A percentile compares a stretch with the other conserved stretches of the same genome.
These are phyloP conservation scores for Termitomyces sp. DNA, from an alignment of 768 basidiomycete genomes.

Conservation along the genomic window DNA sequence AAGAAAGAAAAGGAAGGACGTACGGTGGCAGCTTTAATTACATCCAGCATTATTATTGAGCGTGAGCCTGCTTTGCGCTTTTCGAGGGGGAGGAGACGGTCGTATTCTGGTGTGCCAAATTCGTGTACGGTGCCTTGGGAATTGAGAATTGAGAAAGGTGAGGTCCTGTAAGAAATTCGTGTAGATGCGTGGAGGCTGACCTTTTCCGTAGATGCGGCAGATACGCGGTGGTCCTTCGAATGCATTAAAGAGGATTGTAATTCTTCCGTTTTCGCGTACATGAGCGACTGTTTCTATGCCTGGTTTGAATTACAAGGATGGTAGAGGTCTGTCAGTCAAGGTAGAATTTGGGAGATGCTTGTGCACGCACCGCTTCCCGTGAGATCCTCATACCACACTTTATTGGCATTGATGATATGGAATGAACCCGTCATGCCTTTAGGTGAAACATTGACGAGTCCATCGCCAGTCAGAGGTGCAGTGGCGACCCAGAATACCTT, in stretches of 20 bases:
- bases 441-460: constrained; percentile 68
- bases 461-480: constrained; percentile 54
- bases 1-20: constrained; percentile 17
- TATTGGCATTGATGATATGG: constrained; percentile 50
- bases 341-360: no score
- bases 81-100: constrained; percentile 44
- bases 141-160: no score
- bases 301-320: constrained; percentile 7
- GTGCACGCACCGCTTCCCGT: constrained; percentile 58
- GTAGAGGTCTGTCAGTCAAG: no score
- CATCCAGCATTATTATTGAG: constrained; percentile 57
- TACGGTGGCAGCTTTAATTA: constrained; percentile 55
- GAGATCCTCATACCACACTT: constrained; percentile 75
- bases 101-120: constrained; percentile 62
- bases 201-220: constrained; percentile 56
- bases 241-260: constrained; percentile 61
- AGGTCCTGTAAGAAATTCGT: no score
- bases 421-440: constrained; percentile 63
- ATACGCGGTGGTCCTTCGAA: constrained; percentile 63
- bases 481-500: constrained; percentile 74
- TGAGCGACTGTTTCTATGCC: constrained; percentile 46
- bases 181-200: constrained; percentile 25
- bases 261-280: constrained; percentile 58
- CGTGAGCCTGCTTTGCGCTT: constrained; percentile 56
- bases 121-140: constrained; percentile 51